A percentile compares a stretch with the other conserved stretches of the same genome.
These are phyloP conservation scores for Komagataea norvegica DNA, from an alignment of 1,139 yeast species.

Conservation along the genomic window DNA sequence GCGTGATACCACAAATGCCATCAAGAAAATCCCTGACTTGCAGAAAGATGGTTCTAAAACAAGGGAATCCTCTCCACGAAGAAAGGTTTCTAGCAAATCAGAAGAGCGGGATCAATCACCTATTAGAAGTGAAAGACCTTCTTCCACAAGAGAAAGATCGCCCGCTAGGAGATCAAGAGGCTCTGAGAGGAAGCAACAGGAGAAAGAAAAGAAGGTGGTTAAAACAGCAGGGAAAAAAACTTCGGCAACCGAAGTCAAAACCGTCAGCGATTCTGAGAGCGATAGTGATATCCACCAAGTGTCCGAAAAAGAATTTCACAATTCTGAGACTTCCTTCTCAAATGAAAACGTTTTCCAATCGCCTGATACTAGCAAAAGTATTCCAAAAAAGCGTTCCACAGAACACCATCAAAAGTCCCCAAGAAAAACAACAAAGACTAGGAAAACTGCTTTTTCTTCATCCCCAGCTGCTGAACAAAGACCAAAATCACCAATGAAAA, in stretches of 20 bases:
- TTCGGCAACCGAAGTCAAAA: background rate
- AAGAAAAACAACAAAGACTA: conserved; percentile 13
- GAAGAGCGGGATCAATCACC: background rate
- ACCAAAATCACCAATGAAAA: conserved; percentile 21
- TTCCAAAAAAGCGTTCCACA: conserved; percentile 24
- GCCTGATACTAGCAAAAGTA: conserved; percentile 14
- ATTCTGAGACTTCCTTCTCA: conserved; percentile 32
- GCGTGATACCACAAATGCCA: background rate
- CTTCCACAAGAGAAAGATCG: conserved; percentile 10
- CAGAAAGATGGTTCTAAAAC: conserved; percentile 5
- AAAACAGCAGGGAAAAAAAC: background rate
- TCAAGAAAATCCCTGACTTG: conserved; percentile 18
- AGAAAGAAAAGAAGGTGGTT: background rate
- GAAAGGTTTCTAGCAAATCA: conserved; percentile 6
- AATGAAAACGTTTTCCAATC: conserved; percentile 41
- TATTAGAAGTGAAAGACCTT: background rate
- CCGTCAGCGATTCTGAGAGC: background rate
- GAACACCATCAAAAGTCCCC: conserved; percentile 16
- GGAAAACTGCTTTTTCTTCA: conserved; percentile 26
- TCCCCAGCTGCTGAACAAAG: conserved; percentile 16
- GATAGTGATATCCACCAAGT: conserved; percentile 8
- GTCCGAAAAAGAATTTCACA: conserved; percentile 4
- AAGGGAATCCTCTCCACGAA: conserved; percentile 20
- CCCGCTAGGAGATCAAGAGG: conserved; percentile 10
- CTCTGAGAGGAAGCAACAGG: background rate